Evolutionary conservation across 352 stramenopile genomes (phyloP).

Genomic region (Pythium periplocum): DNA sequence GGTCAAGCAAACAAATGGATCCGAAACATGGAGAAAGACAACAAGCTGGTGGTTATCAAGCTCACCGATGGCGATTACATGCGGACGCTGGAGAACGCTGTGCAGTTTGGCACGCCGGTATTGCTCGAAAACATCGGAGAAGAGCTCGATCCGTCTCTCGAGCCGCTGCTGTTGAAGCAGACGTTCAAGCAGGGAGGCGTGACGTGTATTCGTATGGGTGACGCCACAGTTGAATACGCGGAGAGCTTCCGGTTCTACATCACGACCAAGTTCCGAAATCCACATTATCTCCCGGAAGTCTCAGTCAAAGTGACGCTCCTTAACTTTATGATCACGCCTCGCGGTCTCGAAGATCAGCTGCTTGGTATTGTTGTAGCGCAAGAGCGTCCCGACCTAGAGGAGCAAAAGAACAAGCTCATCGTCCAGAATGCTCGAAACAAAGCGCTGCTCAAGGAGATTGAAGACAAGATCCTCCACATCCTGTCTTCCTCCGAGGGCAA

Average conservation of each 20-base stretch:
- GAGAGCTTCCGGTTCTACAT: constrained; percentile 94
- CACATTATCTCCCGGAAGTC: constrained; percentile 92
- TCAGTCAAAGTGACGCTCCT: constrained; percentile 92
- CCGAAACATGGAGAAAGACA: constrained; percentile 90
- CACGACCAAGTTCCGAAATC: constrained; percentile 91
- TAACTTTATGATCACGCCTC: constrained; percentile 95
- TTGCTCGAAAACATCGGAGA: constrained; percentile 92
- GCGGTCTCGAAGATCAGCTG: constrained; percentile 90
- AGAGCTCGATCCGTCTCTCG: constrained; percentile 89
- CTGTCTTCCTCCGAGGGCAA: constrained; percentile 89
- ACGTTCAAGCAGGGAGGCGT: constrained; percentile 93
- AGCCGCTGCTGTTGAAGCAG: constrained; percentile 91
- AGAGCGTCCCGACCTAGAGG: constrained; percentile 90
- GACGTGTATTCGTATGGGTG: constrained; percentile 90
- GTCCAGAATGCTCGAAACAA: constrained; percentile 91
- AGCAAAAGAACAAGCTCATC: constrained; percentile 92
- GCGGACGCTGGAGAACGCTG: constrained; percentile 88
- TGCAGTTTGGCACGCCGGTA: constrained; percentile 91
- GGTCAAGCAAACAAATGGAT: constrained; percentile 96
- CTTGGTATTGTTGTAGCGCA: constrained; percentile 90
- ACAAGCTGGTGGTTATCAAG: constrained; percentile 92
- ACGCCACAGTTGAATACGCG: constrained; percentile 90
- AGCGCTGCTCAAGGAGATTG: constrained; percentile 89
- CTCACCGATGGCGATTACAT: constrained; percentile 92
- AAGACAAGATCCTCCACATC: constrained; percentile 93